A percentile compares a stretch with the other conserved stretches of the same genome.
phyloP scores from a whole-genome alignment of 805 yeast species.

The Lipomyces kockii region DNA sequence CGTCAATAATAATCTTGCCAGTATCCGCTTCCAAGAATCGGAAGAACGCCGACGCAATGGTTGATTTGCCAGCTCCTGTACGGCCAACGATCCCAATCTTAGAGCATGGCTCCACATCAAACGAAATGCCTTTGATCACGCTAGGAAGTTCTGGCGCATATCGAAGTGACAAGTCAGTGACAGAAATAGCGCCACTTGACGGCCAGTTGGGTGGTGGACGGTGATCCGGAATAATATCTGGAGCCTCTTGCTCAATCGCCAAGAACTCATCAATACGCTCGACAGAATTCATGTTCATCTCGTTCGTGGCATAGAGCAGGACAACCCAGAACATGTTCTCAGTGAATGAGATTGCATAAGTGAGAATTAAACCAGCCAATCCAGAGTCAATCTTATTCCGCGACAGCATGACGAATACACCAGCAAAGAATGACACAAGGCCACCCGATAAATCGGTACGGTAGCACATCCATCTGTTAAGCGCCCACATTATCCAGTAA shows the following conservation, averaged over 20 bases:
- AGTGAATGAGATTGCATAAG: constrained; percentile 88
- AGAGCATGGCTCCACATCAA: constrained; percentile 73
- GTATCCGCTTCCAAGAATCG: constrained; percentile 58
- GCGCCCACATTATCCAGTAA: constrained; percentile 91
- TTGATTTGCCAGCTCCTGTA: constrained; percentile 98
- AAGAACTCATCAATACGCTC: constrained; percentile 90
- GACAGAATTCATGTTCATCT: constrained; percentile 96
- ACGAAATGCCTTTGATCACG: constrained; percentile 85
- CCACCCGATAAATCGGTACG: constrained; percentile 88
- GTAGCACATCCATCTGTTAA: constrained; percentile 90
- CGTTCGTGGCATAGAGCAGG: constrained; percentile 84
- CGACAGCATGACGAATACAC: constrained; percentile 72
- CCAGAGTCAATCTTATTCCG: constrained; percentile 81
- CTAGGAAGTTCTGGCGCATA: constrained; percentile 89
- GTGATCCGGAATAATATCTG: constrained; percentile 61
- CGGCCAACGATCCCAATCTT: constrained; percentile 97
- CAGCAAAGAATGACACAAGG: constrained; percentile 76
- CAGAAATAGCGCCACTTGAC: constrained; percentile 74
- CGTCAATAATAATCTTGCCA: constrained; percentile 69
- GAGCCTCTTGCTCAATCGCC: constrained; percentile 82
- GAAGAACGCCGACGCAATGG: constrained; percentile 92
- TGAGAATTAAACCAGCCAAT: constrained; percentile 89
- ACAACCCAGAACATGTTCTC: constrained; percentile 92
- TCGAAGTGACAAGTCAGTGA: constrained; percentile 75
- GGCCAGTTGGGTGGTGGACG: constrained; percentile 86